A percentile compares a stretch with the other conserved stretches of the same genome.
Conservation (phyloP, 371 early-diverging fungal species). For the Chytridiales sp. region DNA sequence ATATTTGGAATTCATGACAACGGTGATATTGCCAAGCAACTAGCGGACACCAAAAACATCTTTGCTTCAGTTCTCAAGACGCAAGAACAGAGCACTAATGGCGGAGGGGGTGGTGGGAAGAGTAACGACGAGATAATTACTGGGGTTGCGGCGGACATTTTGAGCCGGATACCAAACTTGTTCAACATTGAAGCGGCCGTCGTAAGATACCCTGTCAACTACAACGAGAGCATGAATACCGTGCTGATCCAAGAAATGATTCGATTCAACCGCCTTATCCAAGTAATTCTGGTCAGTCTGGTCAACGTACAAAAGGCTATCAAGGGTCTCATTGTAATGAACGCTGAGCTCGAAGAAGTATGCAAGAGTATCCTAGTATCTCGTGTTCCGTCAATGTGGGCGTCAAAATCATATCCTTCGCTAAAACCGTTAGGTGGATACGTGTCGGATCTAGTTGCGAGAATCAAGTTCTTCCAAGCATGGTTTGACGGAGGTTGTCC, state of each 20-base stretch:
- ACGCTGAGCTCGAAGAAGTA: constrained; percentile 57
- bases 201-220: constrained; percentile 54
- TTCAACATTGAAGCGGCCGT: constrained; percentile 50
- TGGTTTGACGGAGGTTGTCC: constrained; percentile 58
- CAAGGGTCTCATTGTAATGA: constrained; percentile 57
- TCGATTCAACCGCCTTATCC: constrained; percentile 58
- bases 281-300: constrained; percentile 48
- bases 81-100: constrained; percentile 42
- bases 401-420: constrained; percentile 56
- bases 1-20: constrained; percentile 64
- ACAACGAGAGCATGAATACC: constrained; percentile 64
- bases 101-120: constrained; percentile 39
- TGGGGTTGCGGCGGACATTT: constrained; percentile 54
- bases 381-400: constrained; percentile 58
- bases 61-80: constrained; percentile 55
- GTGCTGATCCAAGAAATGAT: constrained; percentile 62
- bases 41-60: constrained; percentile 51
- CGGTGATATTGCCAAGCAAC: constrained; percentile 60
- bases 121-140: constrained; percentile 52
- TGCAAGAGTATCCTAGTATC: constrained; percentile 53
- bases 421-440: constrained; percentile 58
- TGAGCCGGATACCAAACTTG: constrained; percentile 45
- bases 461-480: constrained; percentile 52
- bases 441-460: constrained; percentile 48
- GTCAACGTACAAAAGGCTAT: constrained; percentile 61